Percentiles rank a stretch among this genome's conserved stretches.
Evolutionary conservation across 2,329 filamentous ascomycete species (phyloP).

Genomic region (Fusarium nanum): DNA sequence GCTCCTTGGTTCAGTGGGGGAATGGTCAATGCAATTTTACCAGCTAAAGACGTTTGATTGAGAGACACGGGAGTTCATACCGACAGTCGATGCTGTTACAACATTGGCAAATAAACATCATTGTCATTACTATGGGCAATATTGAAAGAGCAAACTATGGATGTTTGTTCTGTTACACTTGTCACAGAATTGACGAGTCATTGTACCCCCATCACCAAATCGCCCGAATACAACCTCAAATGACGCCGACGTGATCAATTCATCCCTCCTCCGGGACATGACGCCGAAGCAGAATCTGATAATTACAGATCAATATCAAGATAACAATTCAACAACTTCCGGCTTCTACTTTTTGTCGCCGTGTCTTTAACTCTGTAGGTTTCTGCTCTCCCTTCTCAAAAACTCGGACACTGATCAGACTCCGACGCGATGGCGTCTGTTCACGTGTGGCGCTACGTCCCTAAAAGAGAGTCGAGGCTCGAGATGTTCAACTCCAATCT

Average conservation of each 20-base stretch:
- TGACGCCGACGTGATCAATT: not conserved
- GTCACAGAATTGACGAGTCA: not conserved
- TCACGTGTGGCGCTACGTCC: conserved; percentile 12
- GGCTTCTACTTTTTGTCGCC: conserved; percentile 34
- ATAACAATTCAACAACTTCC: not conserved
- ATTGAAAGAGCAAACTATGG: too few species aligned
- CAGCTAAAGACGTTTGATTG: too few species aligned
- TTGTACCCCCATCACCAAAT: not conserved
- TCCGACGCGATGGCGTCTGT: conserved; percentile 16
- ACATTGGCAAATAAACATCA: not conserved
- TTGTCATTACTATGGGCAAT: too few species aligned
- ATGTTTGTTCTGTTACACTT: not conserved
- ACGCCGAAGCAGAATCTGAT: not conserved
- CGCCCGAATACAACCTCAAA: not conserved
- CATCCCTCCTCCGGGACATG: not conserved
- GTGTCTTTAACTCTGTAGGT: not conserved
- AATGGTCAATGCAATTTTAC: not conserved
- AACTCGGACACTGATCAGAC: conserved; percentile 26
- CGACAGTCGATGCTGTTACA: not conserved
- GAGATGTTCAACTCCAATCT: not conserved
- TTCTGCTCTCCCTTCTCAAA: not conserved
- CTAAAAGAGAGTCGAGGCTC: conserved; percentile 1
- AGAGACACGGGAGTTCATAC: not conserved
- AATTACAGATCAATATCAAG: not conserved
- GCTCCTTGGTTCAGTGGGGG: not conserved